A percentile compares a stretch with the other conserved stretches of the same genome.
Conservation (phyloP, 2,329 filamentous ascomycete species). For the Colletotrichum viniferum region DNA sequence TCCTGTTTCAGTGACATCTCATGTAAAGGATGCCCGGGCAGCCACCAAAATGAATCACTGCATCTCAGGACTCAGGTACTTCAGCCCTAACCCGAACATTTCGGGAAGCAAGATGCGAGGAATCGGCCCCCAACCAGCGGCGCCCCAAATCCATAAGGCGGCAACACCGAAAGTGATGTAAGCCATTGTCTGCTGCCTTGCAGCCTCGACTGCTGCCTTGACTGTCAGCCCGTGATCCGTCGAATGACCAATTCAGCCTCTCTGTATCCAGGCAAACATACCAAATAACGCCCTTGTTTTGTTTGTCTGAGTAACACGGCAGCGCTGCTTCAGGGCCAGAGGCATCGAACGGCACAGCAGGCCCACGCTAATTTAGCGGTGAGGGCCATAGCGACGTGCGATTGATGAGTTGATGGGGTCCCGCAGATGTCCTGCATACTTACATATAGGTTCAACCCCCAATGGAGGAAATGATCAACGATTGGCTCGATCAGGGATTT, state of each 20-base stretch:
- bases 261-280: not conserved
- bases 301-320: not conserved
- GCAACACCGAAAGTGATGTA: not conserved
- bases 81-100: not conserved
- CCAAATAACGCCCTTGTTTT: not conserved
- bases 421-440: not conserved
- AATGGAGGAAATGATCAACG: not conserved
- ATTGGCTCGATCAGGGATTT: not conserved
- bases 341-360: not conserved
- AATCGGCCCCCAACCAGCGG: not conserved
- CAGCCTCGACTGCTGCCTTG: not conserved
- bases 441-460: not conserved
- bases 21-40: not conserved
- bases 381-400: not conserved
- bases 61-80: not conserved
- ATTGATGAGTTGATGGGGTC: not conserved
- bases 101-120: not conserved
- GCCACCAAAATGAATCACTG: not conserved
- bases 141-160: not conserved
- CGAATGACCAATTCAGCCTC: not conserved
- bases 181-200: not conserved
- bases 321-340: not conserved
- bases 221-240: not conserved
- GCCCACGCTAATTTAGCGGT: not conserved
- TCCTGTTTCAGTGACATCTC: not conserved